Base-by-base conservation (phyloP, 129 eudicot species). In the Rutidosis leptorrhynchoides region DNA sequence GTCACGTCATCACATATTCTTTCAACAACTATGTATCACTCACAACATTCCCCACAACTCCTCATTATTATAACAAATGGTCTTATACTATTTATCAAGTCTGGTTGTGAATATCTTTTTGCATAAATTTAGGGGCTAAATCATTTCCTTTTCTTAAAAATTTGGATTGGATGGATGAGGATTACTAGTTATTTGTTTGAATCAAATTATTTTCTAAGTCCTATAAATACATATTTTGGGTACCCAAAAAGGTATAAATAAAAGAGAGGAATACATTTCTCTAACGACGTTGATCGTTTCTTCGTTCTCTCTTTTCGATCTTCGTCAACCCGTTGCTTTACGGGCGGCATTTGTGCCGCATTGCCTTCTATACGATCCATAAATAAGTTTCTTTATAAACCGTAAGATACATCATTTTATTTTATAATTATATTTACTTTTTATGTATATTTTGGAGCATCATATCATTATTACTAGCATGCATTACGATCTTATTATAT, bases 261-360 rank as follows among this genome's bases (percentile, higher is more conserved):
- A 26, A 58, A 25, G 24, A 57, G 35, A 57, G 35, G 26, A 24
- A 49, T 3, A 4, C 16, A 32, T 49, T 68, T 10, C 74, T 45
- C 74, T 68, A 68, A 75, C 74, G 49, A 75, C 57, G 48, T 40
- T 33, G 57, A 61, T 60, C 80, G 74, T 68, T 68, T 69, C 42
- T 59, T 52, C 57, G 63, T 11, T 64, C 17, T 62, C 70, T 59
- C 69, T 76, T 59, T 70, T 75, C 77, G n/a, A n/a, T n/a, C 66
- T 61, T n/a, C 80, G 80, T 80, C 87, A 84, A 65, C 79, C 87
- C 89, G 85, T 68, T 72, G 84, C 65, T 51, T 69, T n/a, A 52
- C 82, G 85, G 84, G 76, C 79, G 93, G 77, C 83, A 69, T 62
- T 55, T 32, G 48, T 72, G 26, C 40, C 22, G 59, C 25, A 72